Conservation (phyloP, 805 yeast species). For the Debaryomyces hansenii region DNA sequence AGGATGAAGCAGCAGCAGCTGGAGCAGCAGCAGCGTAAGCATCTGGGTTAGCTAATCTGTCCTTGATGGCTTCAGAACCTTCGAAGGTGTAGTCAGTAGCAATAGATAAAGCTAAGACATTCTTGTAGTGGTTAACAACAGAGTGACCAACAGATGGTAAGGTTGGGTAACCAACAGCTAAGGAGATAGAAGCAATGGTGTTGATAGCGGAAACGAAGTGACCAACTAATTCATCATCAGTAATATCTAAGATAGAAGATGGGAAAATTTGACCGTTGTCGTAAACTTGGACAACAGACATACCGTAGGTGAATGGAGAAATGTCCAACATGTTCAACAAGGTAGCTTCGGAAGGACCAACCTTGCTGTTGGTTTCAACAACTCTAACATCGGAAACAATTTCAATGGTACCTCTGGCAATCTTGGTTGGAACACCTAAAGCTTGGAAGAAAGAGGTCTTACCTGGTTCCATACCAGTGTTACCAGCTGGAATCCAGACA, state of each 20-base stretch:
- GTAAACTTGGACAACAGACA: constrained; percentile 94
- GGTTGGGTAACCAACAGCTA: constrained; percentile 99
- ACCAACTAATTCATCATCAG: constrained; percentile 91
- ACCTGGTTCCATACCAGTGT: constrained; percentile 99
- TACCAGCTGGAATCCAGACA: constrained; percentile 97
- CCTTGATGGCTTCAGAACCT: constrained; percentile 98
- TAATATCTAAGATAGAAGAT: constrained; percentile 93
- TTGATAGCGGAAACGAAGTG: constrained; percentile 92
- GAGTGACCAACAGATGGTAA: constrained; percentile 99
- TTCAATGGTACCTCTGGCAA: constrained; percentile 99
- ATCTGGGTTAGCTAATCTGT: constrained; percentile 99
- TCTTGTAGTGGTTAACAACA: constrained; percentile 98
- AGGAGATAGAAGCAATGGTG: constrained; percentile 93
- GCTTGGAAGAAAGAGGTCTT: constrained; percentile 99
- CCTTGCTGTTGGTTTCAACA: constrained; percentile 80
- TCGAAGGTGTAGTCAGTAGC: constrained; percentile 99
- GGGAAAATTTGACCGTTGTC: constrained; percentile 99
- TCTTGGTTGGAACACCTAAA: constrained; percentile 99
- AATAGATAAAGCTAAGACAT: constrained; percentile 94
- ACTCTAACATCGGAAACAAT: constrained; percentile 96
- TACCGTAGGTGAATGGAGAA: constrained; percentile 99
- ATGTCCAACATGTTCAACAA: constrained; percentile 99
- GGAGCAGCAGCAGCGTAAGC: constrained; percentile 99
- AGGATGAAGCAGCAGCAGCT: constrained; percentile 76
- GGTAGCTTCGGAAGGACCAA: constrained; percentile 99